phyloP scores from a whole-genome alignment of 257 asterid genomes.

The Plantago ovata region DNA sequence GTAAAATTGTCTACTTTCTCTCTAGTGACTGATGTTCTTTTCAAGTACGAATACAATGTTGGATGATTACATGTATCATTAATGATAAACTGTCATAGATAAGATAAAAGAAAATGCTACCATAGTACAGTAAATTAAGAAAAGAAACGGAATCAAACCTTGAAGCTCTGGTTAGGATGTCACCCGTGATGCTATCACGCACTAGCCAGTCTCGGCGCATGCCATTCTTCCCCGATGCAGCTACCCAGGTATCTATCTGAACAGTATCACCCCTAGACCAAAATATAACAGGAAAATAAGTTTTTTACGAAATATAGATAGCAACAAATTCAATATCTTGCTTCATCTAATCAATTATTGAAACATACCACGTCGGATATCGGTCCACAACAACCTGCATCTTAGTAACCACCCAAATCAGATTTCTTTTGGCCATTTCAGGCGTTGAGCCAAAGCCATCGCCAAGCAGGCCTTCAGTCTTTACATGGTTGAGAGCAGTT shows the following conservation, averaged over 20 bases:
- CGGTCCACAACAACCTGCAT: constrained; percentile 91
- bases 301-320: background rate
- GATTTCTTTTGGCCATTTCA: constrained; percentile 84
- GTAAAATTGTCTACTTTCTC: constrained; percentile 11
- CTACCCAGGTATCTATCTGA: constrained; percentile 97
- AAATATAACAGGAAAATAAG: constrained; percentile 21
- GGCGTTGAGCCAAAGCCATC: constrained; percentile 99
- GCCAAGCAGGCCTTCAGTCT: constrained; percentile 73
- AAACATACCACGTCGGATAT: constrained; percentile 90
- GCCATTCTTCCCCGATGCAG: constrained; percentile 95
- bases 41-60: background rate
- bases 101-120: background rate
- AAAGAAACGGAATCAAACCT: constrained; percentile 46
- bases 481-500: constrained; percentile 95
- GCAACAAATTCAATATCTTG: background rate
- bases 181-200: constrained; percentile 80
- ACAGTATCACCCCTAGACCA: constrained; percentile 85
- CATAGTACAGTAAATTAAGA: background rate
- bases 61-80: background rate
- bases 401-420: constrained; percentile 94
- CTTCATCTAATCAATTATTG: background rate
- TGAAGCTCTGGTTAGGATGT: constrained; percentile 77
- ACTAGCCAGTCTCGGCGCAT: constrained; percentile 98
- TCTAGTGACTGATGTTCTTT: background rate
- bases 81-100: background rate